These are phyloP conservation scores for Ogataea thermomethanolica DNA, from an alignment of 805 yeast species.

Conservation along the genomic window DNA sequence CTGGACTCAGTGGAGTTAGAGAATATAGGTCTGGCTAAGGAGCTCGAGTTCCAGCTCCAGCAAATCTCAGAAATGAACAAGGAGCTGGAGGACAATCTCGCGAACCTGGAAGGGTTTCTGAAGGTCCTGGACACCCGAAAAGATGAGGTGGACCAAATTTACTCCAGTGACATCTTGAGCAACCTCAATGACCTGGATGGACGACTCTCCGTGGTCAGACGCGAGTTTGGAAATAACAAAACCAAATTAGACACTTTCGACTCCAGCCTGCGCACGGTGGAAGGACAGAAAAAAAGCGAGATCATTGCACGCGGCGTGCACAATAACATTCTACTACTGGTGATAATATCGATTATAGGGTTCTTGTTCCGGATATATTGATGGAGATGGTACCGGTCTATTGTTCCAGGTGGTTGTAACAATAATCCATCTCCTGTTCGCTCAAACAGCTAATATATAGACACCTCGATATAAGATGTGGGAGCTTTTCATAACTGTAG, in stretches of 20 bases:
- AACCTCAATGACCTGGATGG: slow-evolving; percentile 28
- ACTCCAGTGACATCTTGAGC: slow-evolving; percentile 22
- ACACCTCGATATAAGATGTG: slow-evolving; percentile 76
- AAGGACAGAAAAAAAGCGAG: slow-evolving; percentile 18
- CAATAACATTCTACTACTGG: slow-evolving; percentile 10
- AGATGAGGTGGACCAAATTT: slow-evolving; percentile 22
- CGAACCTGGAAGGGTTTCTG: slow-evolving; percentile 29
- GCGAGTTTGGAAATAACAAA: slow-evolving; percentile 21
- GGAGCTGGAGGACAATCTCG: slow-evolving; percentile 27
- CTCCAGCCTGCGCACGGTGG: slow-evolving; percentile 16
- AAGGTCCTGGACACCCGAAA: slow-evolving; percentile 29
- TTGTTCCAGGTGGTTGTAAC: slow-evolving; percentile 26
- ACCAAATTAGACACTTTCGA: slow-evolving; percentile 23
- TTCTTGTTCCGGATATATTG: slow-evolving; percentile 10
- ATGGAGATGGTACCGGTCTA: slow-evolving; percentile 4
- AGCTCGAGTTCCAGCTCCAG: slow-evolving; percentile 25
- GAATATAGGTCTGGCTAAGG: slow-evolving; percentile 27
- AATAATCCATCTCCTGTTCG: slow-evolving; percentile 63
- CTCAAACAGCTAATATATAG: slow-evolving; percentile 71
- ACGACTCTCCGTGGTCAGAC: slow-evolving; percentile 27
- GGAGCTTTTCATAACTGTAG: slow-evolving; percentile 53
- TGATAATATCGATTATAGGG: slow-evolving; percentile 8
- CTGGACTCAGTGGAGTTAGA: slow-evolving; percentile 28
- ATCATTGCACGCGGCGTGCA: slow-evolving; percentile 11
- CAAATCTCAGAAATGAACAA: slow-evolving; percentile 28